Evolutionary conservation across 2,329 filamentous ascomycete genomes (phyloP).

Genomic region (Fusarium palustre): DNA sequence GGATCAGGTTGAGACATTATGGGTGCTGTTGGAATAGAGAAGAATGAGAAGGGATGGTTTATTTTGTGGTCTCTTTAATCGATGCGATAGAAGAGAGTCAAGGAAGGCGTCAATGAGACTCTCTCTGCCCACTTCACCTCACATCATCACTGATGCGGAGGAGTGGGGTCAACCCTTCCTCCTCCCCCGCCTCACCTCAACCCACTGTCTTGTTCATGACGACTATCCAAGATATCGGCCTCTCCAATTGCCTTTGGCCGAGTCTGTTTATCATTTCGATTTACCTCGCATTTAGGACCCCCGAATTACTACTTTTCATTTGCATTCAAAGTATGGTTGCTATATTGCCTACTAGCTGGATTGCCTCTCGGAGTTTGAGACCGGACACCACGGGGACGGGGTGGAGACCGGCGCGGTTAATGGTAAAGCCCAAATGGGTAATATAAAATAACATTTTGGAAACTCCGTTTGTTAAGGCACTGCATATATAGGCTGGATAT

Average conservation of each 20-base stretch:
- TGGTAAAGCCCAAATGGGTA: neutral
- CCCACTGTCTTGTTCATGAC: neutral
- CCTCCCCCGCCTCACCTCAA: neutral
- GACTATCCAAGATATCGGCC: neutral
- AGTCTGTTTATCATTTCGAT: too few relatives aligned
- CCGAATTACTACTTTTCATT: too few relatives aligned
- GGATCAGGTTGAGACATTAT: conserved; percentile 41
- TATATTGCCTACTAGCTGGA: neutral
- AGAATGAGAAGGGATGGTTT: rapidly evolving
- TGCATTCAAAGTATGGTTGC: neutral
- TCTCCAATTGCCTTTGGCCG: neutral
- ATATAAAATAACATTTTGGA: neutral
- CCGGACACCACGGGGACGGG: conserved; percentile 12
- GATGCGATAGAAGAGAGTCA: neutral
- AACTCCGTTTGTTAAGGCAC: neutral
- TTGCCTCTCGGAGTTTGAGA: neutral
- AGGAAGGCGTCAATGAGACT: conserved; percentile 3
- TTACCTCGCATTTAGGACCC: too few relatives aligned
- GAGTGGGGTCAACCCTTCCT: conserved; percentile 20
- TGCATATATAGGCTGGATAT: neutral
- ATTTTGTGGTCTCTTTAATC: neutral
- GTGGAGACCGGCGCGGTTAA: neutral
- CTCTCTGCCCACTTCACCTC: neutral
- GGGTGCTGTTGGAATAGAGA: neutral
- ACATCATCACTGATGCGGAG: conserved; percentile 17